Evolutionary conservation across 495 filamentous ascomycete species (phyloP), one percentile per base, ranked within the genome.

Genomic region (Parmelia sp.): DNA sequence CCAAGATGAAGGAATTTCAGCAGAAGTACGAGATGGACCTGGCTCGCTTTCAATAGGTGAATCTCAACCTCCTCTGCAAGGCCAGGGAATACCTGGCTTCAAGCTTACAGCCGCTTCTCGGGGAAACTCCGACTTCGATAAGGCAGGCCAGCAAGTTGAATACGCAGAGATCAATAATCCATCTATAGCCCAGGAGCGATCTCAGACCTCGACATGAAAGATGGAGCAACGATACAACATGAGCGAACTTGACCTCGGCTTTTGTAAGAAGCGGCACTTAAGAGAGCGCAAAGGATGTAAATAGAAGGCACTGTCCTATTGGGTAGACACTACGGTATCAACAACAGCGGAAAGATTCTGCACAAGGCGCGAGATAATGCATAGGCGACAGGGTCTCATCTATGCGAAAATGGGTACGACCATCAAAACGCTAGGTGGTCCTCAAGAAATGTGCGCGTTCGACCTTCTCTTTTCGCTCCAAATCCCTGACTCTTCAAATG

Each of bases 31-130:
- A 10, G 40, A 37, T 10, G 27, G 47, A 10, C 21, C 56, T 11
- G 27, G 31, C 12, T 47, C 23, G 19, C 49, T 23, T n/a, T 8
- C 23, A 40, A 15, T n/a, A 7, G 51, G 25, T 10, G 11, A 49
- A 33, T 27, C 37, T 25, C n/a, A 44, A 44, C 27, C 17, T 31
- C 25, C 11, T 15, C 21, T 35, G 4, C 37, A 11, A 7, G 27
- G 25, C n/a, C 40, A 56, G 27, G 61, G 56, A 31, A 5, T 63
- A 17, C 57, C 63, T 21, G 45, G 29, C 29, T 57, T 66, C 37
- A 57, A 49, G 4, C 44, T 66, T 21, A 66, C 64, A 45, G 58
- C 47, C 21, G 61, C 64, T 45, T 62, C 64, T 56, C 64, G 59
- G 37, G 47, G 33, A 7, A 57, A 66, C 36, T 66, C 58, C 12